A percentile compares a stretch with the other conserved stretches of the same genome.
Evolutionary conservation across 1,284 basidiomycete species (phyloP).

Genomic region (Cystobasidiaceae sp.): DNA sequence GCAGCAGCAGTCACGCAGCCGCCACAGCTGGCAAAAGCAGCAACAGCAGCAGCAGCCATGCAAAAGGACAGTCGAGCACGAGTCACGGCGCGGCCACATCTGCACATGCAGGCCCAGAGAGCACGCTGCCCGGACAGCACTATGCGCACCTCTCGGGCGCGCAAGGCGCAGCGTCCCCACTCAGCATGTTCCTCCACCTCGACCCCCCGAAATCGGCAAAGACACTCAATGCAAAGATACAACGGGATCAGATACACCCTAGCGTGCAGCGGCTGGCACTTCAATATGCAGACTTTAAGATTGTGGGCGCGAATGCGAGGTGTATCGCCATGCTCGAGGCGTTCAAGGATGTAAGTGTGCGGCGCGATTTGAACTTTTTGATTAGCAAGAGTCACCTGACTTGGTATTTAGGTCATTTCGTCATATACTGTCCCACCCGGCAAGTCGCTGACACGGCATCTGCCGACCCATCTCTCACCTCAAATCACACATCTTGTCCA

Average conservation of each 20-base stretch:
- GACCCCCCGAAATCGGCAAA: slow-evolving; percentile 38
- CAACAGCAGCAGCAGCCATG: background rate
- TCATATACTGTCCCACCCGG: slow-evolving; percentile 76
- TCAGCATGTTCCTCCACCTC: slow-evolving; percentile 39
- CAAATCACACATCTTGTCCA: slow-evolving; percentile 86
- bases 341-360: slow-evolving; percentile 66
- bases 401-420: slow-evolving; percentile 65
- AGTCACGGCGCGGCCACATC: background rate
- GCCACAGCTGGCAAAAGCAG: too few species aligned
- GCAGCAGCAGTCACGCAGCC: too few species aligned
- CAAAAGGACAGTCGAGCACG: background rate
- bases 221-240: slow-evolving; percentile 37
- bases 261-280: slow-evolving; percentile 69
- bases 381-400: background rate
- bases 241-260: slow-evolving; percentile 76
- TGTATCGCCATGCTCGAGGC: slow-evolving; percentile 79
- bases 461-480: slow-evolving; percentile 71
- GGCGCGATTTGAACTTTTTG: background rate
- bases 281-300: slow-evolving; percentile 76
- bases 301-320: slow-evolving; percentile 78
- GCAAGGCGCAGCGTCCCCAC: slow-evolving; percentile 2
- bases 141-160: slow-evolving; percentile 1
- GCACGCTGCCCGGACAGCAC: background rate
- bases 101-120: background rate
- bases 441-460: slow-evolving; percentile 74